Evolutionary conservation across 192 early-diverging fungal species (phyloP), one percentile per base, ranked within the genome.

Genomic region (Irineochytrium annulatum): DNA sequence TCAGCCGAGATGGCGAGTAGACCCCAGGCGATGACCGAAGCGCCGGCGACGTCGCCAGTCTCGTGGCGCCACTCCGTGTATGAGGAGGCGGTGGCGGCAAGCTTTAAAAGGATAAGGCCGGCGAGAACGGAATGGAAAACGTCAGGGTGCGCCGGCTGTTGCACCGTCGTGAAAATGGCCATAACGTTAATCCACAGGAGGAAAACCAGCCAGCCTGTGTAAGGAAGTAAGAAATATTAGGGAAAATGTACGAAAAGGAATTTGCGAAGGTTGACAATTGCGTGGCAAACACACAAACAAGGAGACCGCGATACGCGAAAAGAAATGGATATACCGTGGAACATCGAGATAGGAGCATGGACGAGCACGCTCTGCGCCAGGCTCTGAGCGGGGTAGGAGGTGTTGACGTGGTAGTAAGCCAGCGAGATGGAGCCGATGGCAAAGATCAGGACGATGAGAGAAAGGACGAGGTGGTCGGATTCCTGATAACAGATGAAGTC

Each of bases 261-360:
- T n/a, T n/a, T n/a, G n/a, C n/a, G n/a, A n/a, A n/a, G n/a, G n/a
- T n/a, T n/a, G n/a, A n/a, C n/a, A n/a, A n/a, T n/a, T n/a, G n/a
- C n/a, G n/a, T n/a, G n/a, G n/a, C n/a, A n/a, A n/a, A n/a, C n/a
- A n/a, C n/a, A n/a, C n/a, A n/a, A n/a, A n/a, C n/a, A n/a, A n/a
- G n/a, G n/a, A n/a, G n/a, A n/a, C n/a, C n/a, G n/a, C n/a, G n/a
- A n/a, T n/a, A n/a, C n/a, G n/a, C n/a, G n/a, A n/a, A n/a, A n/a
- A n/a, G n/a, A n/a, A n/a, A n/a, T n/a, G n/a, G n/a, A n/a, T n/a
- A n/a, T n/a, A 20, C 77, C 82, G 63, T 83, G 79, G 71, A 78
- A 85, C 30, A 85, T 62, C 27, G 82, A 84, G 77, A 88, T 81
- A 61, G 87, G 87, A 34, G 82, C 77, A 63, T 84, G 83, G 30